phyloP scores from a whole-genome alignment of 305 asterid species.

The Fraxinus sp. region DNA sequence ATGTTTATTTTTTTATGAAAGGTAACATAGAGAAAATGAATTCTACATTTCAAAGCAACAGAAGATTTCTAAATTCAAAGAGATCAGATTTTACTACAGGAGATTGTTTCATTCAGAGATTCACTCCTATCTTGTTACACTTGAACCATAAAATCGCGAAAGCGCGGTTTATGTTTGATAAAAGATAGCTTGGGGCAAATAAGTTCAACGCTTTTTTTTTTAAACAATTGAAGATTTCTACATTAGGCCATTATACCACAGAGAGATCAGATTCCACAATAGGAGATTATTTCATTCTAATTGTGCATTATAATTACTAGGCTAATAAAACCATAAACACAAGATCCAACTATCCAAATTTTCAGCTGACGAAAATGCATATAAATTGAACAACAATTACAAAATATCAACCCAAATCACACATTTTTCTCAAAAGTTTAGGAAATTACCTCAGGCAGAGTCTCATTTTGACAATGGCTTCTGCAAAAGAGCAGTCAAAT shows the following conservation, averaged over 20 bases:
- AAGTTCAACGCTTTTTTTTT: not conserved
- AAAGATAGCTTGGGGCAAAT: not conserved
- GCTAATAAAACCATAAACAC: not conserved
- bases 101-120: not conserved
- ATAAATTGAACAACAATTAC: not conserved
- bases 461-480: conserved; percentile 62
- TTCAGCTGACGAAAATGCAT: not conserved
- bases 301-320: not conserved
- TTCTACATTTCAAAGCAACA: not conserved
- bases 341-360: not conserved
- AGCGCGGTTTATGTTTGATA: not conserved
- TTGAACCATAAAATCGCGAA: not conserved
- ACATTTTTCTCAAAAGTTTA: not conserved
- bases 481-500: conserved; percentile 87
- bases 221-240: not conserved
- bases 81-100: not conserved
- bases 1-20: not conserved
- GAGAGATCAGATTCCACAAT: not conserved
- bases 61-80: not conserved
- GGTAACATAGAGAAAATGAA: not conserved
- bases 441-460: conserved; percentile 41
- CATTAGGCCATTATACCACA: not conserved
- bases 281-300: not conserved
- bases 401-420: not conserved
- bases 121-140: not conserved